Conservation (phyloP, 1,139 yeast genomes). For the Yamadazyma buinensis region DNA sequence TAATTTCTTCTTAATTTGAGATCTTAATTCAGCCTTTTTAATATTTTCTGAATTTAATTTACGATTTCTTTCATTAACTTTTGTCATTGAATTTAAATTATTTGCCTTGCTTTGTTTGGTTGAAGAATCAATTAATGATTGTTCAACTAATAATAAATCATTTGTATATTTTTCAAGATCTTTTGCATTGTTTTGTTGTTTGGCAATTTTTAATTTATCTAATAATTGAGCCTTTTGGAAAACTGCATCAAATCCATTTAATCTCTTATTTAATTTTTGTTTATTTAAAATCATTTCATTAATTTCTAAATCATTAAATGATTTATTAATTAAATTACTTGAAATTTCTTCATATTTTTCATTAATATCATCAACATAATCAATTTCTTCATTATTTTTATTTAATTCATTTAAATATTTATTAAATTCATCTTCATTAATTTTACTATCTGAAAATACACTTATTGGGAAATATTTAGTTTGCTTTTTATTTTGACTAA, state of each 20-base stretch:
- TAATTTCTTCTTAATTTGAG: constrained; percentile 54
- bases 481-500: constrained; percentile 64
- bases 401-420: constrained; percentile 61
- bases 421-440: constrained; percentile 66
- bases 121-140: constrained; percentile 23
- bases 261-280: constrained; percentile 54
- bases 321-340: constrained; percentile 56
- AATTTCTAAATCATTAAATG: constrained; percentile 71
- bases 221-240: constrained; percentile 67
- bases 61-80: constrained; percentile 78
- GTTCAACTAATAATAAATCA: constrained; percentile 29
- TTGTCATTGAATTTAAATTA: constrained; percentile 43
- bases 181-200: constrained; percentile 55
- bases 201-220: constrained; percentile 75
- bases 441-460: constrained; percentile 72
- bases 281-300: constrained; percentile 70
- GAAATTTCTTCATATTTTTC: constrained; percentile 57
- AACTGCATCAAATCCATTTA: constrained; percentile 64
- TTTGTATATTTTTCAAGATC: constrained; percentile 52
- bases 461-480: constrained; percentile 72
- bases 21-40: constrained; percentile 73
- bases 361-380: constrained; percentile 63
- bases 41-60: constrained; percentile 73
- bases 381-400: constrained; percentile 57
- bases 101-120: constrained; percentile 19